phyloP scores from a whole-genome alignment of 495 filamentous ascomycete genomes.

The Lasiosphaeria miniovina region DNA sequence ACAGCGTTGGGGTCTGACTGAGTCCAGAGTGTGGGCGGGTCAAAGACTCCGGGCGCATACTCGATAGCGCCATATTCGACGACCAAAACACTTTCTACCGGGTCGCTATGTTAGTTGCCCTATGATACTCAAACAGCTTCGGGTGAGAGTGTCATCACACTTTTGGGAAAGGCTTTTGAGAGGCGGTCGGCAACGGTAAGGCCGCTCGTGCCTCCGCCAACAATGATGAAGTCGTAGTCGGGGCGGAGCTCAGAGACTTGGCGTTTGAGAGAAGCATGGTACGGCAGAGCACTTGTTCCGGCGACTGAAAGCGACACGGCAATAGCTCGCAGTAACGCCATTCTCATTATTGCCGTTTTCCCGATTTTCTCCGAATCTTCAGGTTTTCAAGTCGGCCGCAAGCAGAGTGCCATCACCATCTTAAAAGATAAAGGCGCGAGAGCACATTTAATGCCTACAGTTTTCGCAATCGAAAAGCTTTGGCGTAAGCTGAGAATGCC shows the following conservation, averaged over 20 bases:
- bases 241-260: constrained; percentile 19
- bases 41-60: constrained; percentile 10
- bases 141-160: constrained; percentile 12
- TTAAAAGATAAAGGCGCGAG: background rate
- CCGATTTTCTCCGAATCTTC: background rate
- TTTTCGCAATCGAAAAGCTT: background rate
- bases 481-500: background rate
- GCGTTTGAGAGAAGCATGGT: constrained; percentile 11
- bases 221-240: constrained; percentile 38
- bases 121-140: constrained; percentile 5
- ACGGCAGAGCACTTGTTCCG: too few relatives aligned
- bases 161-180: constrained; percentile 20
- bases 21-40: constrained; percentile 10
- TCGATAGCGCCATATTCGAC: constrained; percentile 17
- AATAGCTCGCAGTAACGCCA: too few relatives aligned
- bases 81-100: constrained; percentile 7
- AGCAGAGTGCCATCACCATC: background rate
- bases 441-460: background rate
- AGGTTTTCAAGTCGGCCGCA: background rate
- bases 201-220: constrained; percentile 40
- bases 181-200: constrained; percentile 41
- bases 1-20: background rate
- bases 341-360: background rate
- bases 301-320: too few relatives aligned
- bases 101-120: background rate